Evolutionary conservation across 306 rosid genomes (phyloP), one percentile per base, ranked within the genome.

Genomic region (Echinosophora koreensis): DNA sequence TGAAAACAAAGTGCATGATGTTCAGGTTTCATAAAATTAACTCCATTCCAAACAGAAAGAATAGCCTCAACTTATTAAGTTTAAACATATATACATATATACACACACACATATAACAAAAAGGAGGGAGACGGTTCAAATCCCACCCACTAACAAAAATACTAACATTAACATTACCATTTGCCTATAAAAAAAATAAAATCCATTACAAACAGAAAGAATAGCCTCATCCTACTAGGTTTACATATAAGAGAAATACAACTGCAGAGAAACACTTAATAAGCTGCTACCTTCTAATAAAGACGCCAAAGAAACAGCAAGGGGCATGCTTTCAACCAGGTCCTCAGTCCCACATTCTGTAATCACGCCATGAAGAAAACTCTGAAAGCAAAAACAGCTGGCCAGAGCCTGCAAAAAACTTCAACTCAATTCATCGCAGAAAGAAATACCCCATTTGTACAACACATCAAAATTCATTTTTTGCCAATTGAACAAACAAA

Each of bases 331-430:
- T 78, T 83, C 87, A 63, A 41, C 73, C 34, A 69, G 44, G 66
- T 81, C 89, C 83, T 84, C 84, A n/a, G 15, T 80, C 78, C 80
- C 89, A 59, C 69, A 81, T 73, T 95, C 95, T 69, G 62, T 78
- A 42, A 92, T 74, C 18, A 81, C 83, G 37, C 64, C 67, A 7
- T 78, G 81, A 56, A 92, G 86, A 86, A 88, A 95, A 64, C 86
- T 78, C 68, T 86, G 92, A 76, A 95, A 92, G 80, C 57, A 80
- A 70, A 76, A 75, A 82, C 97, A 92, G 80, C 98, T 90, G 2
- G 96, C 97, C 9, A 95, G 82, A 78, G 96, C 95, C 98, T 92
- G 87, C 32, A 83, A 67, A 47, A 17, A 6, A n/a, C 57, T 62
- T 39, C 65, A 51, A 81, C 54, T 66, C 17, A 44, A 61, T 6